Conservation (phyloP, 164 flowering plant genomes). For the Vitis cinerea region DNA sequence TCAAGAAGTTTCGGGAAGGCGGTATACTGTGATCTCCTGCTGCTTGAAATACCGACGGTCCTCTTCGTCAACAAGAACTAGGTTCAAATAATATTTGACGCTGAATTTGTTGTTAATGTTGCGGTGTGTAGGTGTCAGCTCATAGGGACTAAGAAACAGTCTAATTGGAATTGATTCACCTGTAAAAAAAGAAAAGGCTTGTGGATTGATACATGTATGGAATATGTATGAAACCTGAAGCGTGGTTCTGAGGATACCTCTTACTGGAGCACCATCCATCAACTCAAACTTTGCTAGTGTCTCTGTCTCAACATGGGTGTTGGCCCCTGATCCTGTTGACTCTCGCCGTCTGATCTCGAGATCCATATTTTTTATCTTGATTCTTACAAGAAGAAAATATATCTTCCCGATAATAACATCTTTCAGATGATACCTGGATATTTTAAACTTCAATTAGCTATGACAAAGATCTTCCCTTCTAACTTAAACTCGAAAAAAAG, state of each 20-base stretch:
- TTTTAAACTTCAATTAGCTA: conserved; percentile 16
- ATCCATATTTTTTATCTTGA: conserved; percentile 93
- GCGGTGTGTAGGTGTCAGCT: conserved; percentile 65
- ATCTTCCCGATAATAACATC: conserved; percentile 93
- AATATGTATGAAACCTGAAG: background rate
- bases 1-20: conserved; percentile 54
- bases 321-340: conserved; percentile 94
- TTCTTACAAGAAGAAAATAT: conserved; percentile 92
- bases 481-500: background rate
- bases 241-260: conserved; percentile 50
- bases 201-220: background rate
- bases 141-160: conserved; percentile 67
- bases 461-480: background rate
- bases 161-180: conserved; percentile 78
- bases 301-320: conserved; percentile 93
- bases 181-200: conserved; percentile 16
- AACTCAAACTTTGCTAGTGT: conserved; percentile 91
- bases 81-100: conserved; percentile 67
- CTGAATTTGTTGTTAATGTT: conserved; percentile 77
- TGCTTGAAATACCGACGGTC: conserved; percentile 71
- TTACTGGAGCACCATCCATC: conserved; percentile 98
- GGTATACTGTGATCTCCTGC: conserved; percentile 64
- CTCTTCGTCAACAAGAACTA: conserved; percentile 74
- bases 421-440: conserved; percentile 89
- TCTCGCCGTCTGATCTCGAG: conserved; percentile 96